A percentile compares a stretch with the other conserved stretches of the same genome.
These are phyloP conservation scores for Ramalina intermedia DNA, from an alignment of 495 filamentous ascomycete species.

Conservation along the genomic window DNA sequence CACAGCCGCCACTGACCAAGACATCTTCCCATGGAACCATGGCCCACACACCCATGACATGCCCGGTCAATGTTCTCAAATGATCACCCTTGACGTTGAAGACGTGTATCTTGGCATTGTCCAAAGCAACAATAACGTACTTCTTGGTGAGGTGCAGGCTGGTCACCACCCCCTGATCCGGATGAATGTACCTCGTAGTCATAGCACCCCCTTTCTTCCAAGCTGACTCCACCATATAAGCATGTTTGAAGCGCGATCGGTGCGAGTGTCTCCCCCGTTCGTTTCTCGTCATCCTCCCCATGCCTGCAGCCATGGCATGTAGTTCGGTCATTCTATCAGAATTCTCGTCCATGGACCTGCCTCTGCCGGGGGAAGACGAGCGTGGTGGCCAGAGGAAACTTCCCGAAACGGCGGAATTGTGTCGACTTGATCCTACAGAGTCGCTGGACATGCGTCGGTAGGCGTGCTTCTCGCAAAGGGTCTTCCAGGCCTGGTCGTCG, in stretches of 20 bases:
- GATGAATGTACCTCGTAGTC: slow-evolving; percentile 70
- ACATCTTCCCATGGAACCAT: slow-evolving; percentile 98
- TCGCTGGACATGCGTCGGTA: slow-evolving; percentile 51
- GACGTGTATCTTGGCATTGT: slow-evolving; percentile 97
- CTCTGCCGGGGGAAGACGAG: slow-evolving; percentile 11
- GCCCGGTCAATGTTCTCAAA: slow-evolving; percentile 79
- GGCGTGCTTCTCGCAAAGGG: slow-evolving; percentile 83
- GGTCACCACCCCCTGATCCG: slow-evolving; percentile 92
- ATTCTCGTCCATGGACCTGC: slow-evolving; percentile 11
- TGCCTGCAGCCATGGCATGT: slow-evolving; percentile 1
- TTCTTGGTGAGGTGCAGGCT: slow-evolving; percentile 87
- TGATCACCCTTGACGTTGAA: slow-evolving; percentile 84
- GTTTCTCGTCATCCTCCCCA: slow-evolving; percentile 9
- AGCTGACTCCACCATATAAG: slow-evolving; percentile 91
- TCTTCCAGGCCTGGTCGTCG: slow-evolving; percentile 97
- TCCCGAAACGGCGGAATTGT: slow-evolving; percentile 4
- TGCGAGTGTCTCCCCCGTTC: slow-evolving; percentile 47
- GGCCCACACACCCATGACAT: slow-evolving; percentile 98
- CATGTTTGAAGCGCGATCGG: slow-evolving; percentile 91
- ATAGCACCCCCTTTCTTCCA: slow-evolving; percentile 81
- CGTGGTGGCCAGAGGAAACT: slow-evolving; percentile 13
- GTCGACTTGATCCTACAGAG: slow-evolving; percentile 13
- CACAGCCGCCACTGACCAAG: slow-evolving; percentile 90
- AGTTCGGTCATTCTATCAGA: slow-evolving; percentile 13
- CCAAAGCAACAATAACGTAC: slow-evolving; percentile 92